These are phyloP conservation scores for Dendrocalamus latiflorus DNA, from an alignment of 202 grass and related monocot genomes.

Conservation along the genomic window DNA sequence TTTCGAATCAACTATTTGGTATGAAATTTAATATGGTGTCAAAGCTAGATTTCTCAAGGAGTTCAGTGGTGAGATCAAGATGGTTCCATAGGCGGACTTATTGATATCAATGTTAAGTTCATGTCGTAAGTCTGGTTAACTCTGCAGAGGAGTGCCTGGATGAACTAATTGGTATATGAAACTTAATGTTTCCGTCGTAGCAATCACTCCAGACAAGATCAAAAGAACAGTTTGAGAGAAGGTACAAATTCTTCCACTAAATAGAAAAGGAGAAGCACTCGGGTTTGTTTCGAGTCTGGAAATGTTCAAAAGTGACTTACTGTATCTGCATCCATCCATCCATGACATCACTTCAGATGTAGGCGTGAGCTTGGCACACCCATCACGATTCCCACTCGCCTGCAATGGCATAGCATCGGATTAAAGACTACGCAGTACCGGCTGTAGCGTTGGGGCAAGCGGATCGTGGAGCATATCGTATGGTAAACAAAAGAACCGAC, in stretches of 20 bases:
- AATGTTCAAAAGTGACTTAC: constrained; percentile 16
- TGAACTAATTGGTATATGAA: background rate
- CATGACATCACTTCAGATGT: constrained; percentile 18
- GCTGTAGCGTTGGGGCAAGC: background rate
- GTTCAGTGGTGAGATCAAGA: background rate
- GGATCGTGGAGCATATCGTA: constrained; percentile 12
- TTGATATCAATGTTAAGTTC: background rate
- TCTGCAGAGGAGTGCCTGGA: background rate
- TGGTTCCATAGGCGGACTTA: background rate
- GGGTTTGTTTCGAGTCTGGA: constrained; percentile 12
- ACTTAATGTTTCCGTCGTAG: background rate
- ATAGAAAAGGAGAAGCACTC: constrained; percentile 27
- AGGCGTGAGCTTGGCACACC: background rate
- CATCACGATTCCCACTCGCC: background rate
- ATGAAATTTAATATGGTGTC: background rate
- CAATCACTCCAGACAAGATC: constrained; percentile 11
- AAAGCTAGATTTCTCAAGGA: background rate
- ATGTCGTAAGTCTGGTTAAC: background rate
- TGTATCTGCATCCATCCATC: constrained; percentile 16
- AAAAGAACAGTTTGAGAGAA: background rate
- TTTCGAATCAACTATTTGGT: background rate
- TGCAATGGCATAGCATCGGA: background rate
- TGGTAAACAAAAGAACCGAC: background rate
- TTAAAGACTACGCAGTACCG: background rate
- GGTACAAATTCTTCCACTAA: constrained; percentile 48